A percentile compares a stretch with the other conserved stretches of the same genome.
These are phyloP conservation scores for Raphanus hybrid DNA, from an alignment of 441 rosid species.

Conservation along the genomic window DNA sequence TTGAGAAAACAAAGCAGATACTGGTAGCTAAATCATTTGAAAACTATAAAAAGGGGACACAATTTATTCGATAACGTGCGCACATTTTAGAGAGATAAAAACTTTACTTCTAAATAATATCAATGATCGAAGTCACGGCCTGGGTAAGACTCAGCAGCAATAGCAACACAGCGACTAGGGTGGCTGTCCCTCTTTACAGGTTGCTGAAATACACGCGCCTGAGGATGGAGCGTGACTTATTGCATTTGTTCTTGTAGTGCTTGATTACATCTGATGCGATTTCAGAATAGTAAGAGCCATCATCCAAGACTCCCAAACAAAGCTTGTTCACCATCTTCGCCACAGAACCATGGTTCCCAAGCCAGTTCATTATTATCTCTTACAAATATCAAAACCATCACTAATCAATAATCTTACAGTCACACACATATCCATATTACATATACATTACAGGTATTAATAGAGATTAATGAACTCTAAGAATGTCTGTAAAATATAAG, in stretches of 20 bases:
- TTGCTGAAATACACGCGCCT: conserved; percentile 34
- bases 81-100: background rate
- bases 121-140: conserved; percentile 11
- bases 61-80: too few species aligned
- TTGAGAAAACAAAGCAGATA: too few species aligned
- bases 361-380: conserved; percentile 9
- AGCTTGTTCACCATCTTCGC: conserved; percentile 25
- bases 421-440: too few species aligned
- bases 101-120: background rate
- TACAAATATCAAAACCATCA: background rate
- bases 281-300: background rate
- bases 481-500: too few species aligned
- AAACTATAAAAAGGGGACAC: too few species aligned
- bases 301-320: background rate
- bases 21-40: too few species aligned
- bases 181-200: conserved; percentile 26
- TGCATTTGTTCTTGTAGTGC: background rate
- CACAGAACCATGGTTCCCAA: background rate
- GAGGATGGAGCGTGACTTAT: conserved; percentile 6
- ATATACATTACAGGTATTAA: too few species aligned
- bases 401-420: too few species aligned
- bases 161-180: background rate
- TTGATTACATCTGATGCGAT: background rate
- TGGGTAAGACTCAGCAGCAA: conserved; percentile 43
- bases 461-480: too few species aligned